Conservation (phyloP, 2,329 filamentous ascomycete species). For the Calonectria crousiana region DNA sequence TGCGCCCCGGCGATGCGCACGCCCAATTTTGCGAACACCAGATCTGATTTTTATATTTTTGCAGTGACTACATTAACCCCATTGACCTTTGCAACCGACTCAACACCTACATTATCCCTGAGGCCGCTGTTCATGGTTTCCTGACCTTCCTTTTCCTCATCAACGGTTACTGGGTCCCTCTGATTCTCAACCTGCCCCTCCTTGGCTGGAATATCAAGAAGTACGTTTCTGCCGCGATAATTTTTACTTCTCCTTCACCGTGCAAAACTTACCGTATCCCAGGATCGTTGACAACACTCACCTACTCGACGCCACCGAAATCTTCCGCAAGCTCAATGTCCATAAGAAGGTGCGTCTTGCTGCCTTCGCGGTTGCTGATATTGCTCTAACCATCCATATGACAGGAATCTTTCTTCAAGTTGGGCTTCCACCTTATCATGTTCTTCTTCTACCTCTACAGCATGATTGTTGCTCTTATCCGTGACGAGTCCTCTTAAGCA, state of each 20-base stretch:
- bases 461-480: slow-evolving; percentile 97
- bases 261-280: slow-evolving; percentile 35
- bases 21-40: slow-evolving; percentile 13
- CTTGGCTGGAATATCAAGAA: slow-evolving; percentile 97
- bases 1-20: slow-evolving; percentile 31
- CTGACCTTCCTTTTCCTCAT: slow-evolving; percentile 96
- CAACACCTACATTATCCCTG: slow-evolving; percentile 99
- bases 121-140: slow-evolving; percentile 97
- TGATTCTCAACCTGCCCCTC: slow-evolving; percentile 92
- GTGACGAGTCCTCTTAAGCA: slow-evolving; percentile 87
- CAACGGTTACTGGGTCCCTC: slow-evolving; percentile 97
- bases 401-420: slow-evolving; percentile 98
- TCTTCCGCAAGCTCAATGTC: slow-evolving; percentile 98
- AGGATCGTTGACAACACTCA: slow-evolving; percentile 99
- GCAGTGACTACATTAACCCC: slow-evolving; percentile 98
- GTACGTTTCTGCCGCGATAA: slow-evolving; percentile 67
- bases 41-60: slow-evolving; percentile 32
- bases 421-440: slow-evolving; percentile 98
- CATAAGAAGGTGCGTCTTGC: slow-evolving; percentile 86
- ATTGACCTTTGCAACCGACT: slow-evolving; percentile 99
- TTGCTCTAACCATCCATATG: slow-evolving; percentile 38
- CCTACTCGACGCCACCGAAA: slow-evolving; percentile 96
- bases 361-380: neutral
- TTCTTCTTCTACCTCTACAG: slow-evolving; percentile 99
- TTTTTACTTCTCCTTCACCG: neutral